Conservation (phyloP, 2,329 filamentous ascomycete genomes). For the Cryoendolithus antarcticus region DNA sequence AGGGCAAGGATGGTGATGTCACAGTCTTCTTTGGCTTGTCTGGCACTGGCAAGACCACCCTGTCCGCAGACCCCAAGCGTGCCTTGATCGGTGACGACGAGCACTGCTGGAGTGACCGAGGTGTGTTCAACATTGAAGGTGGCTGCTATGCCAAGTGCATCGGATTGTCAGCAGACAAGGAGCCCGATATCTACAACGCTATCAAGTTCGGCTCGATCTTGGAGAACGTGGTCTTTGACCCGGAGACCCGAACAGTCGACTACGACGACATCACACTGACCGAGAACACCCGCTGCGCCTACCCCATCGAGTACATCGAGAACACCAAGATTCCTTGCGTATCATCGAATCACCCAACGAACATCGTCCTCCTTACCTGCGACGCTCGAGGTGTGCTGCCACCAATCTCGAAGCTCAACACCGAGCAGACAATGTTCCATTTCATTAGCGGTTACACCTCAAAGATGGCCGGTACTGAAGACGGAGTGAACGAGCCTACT, state of each 20-base stretch:
- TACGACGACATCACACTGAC: constrained; percentile 92
- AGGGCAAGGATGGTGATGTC: constrained; percentile 87
- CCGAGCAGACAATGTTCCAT: constrained; percentile 98
- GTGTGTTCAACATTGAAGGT: constrained; percentile 99
- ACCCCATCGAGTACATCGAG: constrained; percentile 97
- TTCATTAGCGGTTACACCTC: constrained; percentile 99
- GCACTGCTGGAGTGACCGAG: constrained; percentile 96
- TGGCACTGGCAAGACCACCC: constrained; percentile 95
- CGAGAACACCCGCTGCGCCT: constrained; percentile 96
- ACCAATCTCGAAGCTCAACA: constrained; percentile 92
- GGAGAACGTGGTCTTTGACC: constrained; percentile 98
- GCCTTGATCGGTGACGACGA: constrained; percentile 95
- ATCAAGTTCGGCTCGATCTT: constrained; percentile 95
- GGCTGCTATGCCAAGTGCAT: constrained; percentile 99
- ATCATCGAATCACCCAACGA: constrained; percentile 74
- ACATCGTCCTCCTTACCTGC: constrained; percentile 97
- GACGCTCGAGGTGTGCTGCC: constrained; percentile 94
- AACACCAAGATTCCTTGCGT: constrained; percentile 98
- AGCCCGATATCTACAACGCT: constrained; percentile 92
- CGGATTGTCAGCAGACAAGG: constrained; percentile 94
- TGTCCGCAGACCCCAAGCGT: constrained; percentile 94
- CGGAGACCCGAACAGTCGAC: constrained; percentile 75
- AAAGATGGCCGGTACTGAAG: constrained; percentile 99
- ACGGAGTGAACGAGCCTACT: constrained; percentile 91
- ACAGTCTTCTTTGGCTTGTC: constrained; percentile 99